phyloP scores from a whole-genome alignment of 257 asterid species.

The Petunia axillaris region DNA sequence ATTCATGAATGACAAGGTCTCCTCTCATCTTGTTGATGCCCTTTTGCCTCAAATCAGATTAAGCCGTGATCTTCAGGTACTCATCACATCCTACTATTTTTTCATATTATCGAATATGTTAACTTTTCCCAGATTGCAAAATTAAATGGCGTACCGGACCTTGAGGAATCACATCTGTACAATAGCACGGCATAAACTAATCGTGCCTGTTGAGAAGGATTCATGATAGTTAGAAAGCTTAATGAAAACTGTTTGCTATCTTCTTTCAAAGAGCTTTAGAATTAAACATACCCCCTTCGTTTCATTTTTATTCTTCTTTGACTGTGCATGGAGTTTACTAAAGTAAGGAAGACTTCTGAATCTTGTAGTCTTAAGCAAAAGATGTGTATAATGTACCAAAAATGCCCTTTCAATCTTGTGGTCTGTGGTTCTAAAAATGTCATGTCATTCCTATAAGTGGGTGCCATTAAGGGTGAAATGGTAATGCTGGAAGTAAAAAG shows the following conservation, averaged over 20 bases:
- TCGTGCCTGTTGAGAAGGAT: slow-evolving; percentile 19
- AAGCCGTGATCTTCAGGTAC: slow-evolving; percentile 76
- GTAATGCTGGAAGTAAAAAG: too few relatives aligned
- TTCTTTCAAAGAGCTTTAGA: background rate
- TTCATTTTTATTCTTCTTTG: too few relatives aligned
- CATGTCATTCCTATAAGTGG: too few relatives aligned
- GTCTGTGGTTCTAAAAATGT: too few relatives aligned
- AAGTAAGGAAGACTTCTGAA: too few relatives aligned
- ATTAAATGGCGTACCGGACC: background rate
- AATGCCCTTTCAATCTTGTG: too few relatives aligned
- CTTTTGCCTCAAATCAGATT: slow-evolving; percentile 69
- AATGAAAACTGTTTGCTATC: background rate
- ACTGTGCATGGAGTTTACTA: too few relatives aligned
- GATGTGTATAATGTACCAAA: too few relatives aligned
- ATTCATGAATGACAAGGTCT: slow-evolving; percentile 62
- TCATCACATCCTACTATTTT: slow-evolving; percentile 20
- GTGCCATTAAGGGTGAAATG: too few relatives aligned
- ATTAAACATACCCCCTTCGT: background rate
- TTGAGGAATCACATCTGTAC: background rate
- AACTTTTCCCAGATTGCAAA: slow-evolving; percentile 14
- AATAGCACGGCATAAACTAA: background rate
- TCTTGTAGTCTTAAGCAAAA: too few relatives aligned
- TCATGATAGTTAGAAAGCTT: background rate
- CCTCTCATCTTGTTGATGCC: slow-evolving; percentile 60
- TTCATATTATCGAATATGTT: slow-evolving; percentile 28